Conservation (phyloP, 116 monocot genomes). For the Cymodocea nodosa region DNA sequence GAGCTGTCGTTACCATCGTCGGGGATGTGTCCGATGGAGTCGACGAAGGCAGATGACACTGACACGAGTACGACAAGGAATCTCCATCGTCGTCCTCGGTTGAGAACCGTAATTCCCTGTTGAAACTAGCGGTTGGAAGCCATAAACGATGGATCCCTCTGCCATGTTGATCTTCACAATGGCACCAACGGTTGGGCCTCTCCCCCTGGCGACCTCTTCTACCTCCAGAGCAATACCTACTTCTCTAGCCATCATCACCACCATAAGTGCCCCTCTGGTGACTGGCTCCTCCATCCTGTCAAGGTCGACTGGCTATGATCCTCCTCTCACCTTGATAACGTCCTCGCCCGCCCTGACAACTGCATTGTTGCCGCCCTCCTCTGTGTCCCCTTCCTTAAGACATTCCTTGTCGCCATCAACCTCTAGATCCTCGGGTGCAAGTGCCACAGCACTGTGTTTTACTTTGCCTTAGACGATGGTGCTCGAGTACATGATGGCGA, state of each 20-base stretch:
- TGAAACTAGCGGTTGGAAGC: conserved; percentile 42
- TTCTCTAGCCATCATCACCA: conserved; percentile 33
- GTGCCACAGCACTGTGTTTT: conserved; percentile 78
- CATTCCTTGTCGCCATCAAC: conserved; percentile 63
- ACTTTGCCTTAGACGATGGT: conserved; percentile 77
- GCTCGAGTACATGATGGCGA: conserved; percentile 58
- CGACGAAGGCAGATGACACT: too few relatives aligned
- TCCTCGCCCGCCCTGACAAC: conserved; percentile 68
- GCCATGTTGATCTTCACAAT: conserved; percentile 51
- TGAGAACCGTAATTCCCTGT: too few relatives aligned
- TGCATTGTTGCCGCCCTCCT: conserved; percentile 41
- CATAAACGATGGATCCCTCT: conserved; percentile 62
- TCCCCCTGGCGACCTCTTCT: conserved; percentile 72
- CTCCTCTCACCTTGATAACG: conserved; percentile 53
- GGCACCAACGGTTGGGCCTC: conserved; percentile 97
- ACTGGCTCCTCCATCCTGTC: conserved; percentile 70
- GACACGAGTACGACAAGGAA: too few relatives aligned
- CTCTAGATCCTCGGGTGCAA: conserved; percentile 79
- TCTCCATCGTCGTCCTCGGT: too few relatives aligned
- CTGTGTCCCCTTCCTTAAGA: conserved; percentile 22
- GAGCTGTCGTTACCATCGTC: too few relatives aligned
- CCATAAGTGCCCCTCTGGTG: conserved; percentile 52
- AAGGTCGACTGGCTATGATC: conserved; percentile 96
- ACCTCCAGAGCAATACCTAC: conserved; percentile 38
- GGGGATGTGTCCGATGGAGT: too few relatives aligned